Percentiles rank a stretch among this genome's conserved stretches.
Evolutionary conservation across 2,329 filamentous ascomycete species (phyloP).

Genomic region (Atkinsonella texensis): DNA sequence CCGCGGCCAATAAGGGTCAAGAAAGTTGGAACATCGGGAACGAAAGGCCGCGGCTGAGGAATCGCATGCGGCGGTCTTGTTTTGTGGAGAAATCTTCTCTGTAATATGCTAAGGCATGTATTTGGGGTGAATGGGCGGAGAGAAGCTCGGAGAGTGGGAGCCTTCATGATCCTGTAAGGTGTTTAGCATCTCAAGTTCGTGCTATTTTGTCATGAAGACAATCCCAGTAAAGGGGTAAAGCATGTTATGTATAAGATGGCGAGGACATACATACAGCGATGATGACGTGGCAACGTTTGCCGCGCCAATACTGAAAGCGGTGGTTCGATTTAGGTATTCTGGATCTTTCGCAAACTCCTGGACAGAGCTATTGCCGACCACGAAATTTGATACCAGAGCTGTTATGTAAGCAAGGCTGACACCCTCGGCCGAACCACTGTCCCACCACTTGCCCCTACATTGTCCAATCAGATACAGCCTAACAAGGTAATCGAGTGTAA

Average conservation of each 20-base stretch:
- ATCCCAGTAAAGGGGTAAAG: background rate
- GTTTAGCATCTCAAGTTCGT: slow-evolving; percentile 1
- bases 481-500: background rate
- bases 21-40: slow-evolving; percentile 77
- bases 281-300: background rate
- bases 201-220: background rate
- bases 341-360: background rate
- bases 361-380: background rate
- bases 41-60: slow-evolving; percentile 69
- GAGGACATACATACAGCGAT: background rate
- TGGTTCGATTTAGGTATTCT: slow-evolving; percentile 10
- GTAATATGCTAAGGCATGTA: slow-evolving; percentile 21
- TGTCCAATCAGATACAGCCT: no score
- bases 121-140: slow-evolving; percentile 19
- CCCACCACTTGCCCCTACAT: no score
- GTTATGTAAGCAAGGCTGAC: slow-evolving; percentile 23
- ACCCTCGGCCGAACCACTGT: no score
- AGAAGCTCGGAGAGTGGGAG: slow-evolving; percentile 19
- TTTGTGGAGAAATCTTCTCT: slow-evolving; percentile 33
- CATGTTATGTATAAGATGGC: background rate
- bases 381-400: slow-evolving; percentile 17
- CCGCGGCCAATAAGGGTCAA: slow-evolving; percentile 83
- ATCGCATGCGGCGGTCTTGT: slow-evolving; percentile 27
- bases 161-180: slow-evolving; percentile 17
- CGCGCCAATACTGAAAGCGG: background rate